Evolutionary conservation across 345 rosid species (phyloP).

Genomic region (Pelargonium nanum): DNA sequence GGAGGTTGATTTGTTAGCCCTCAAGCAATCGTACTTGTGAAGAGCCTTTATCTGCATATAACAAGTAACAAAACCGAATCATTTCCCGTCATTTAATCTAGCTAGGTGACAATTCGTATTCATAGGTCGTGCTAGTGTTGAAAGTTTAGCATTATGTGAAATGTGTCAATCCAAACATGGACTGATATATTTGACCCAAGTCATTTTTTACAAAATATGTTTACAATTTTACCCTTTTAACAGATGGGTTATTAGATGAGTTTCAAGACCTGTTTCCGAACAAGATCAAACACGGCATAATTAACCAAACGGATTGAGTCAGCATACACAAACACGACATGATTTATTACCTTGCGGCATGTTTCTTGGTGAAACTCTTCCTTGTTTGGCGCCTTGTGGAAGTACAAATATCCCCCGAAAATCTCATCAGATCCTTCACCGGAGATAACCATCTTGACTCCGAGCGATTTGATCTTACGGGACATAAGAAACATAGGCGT

Average conservation of each 20-base stretch:
- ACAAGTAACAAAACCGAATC: not conserved
- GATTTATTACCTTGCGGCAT: conserved; percentile 56
- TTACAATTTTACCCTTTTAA: too few relatives aligned
- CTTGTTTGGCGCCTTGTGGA: conserved; percentile 93
- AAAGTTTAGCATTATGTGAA: too few relatives aligned
- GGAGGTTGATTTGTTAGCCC: conserved; percentile 92
- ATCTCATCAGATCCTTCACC: conserved; percentile 94
- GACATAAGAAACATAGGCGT: conserved; percentile 93
- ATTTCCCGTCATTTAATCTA: not conserved
- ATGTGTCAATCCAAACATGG: too few relatives aligned
- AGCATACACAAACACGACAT: not conserved
- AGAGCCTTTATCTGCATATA: conserved; percentile 76
- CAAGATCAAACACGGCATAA: not conserved
- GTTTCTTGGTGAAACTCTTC: conserved; percentile 82
- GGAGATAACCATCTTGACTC: conserved; percentile 97
- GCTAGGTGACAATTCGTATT: too few relatives aligned
- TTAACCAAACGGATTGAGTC: not conserved
- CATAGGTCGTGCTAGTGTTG: too few relatives aligned
- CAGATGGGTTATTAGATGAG: too few relatives aligned
- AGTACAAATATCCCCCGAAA: conserved; percentile 88
- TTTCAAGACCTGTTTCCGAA: too few relatives aligned
- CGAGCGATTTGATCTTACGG: conserved; percentile 80
- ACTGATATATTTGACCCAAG: too few relatives aligned
- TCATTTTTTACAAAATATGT: too few relatives aligned
- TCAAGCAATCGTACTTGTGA: conserved; percentile 78